Percentiles rank a stretch among this genome's conserved stretches.
These are phyloP conservation scores for Allium sativum DNA, from an alignment of 106 monocot species.

Conservation along the genomic window DNA sequence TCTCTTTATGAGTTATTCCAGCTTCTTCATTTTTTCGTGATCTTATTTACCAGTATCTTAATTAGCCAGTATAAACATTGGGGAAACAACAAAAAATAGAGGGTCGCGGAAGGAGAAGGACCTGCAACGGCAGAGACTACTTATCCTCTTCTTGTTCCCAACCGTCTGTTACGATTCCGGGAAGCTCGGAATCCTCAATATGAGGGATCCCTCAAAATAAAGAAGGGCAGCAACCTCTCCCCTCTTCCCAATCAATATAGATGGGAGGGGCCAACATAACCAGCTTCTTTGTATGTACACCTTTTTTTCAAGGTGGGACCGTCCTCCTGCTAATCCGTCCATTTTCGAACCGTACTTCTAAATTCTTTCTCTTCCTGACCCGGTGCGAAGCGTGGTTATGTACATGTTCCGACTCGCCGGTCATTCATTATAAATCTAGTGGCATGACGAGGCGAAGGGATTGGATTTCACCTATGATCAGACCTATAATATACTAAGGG, in stretches of 20 bases:
- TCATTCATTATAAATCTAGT: constrained; percentile 17
- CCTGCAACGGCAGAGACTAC: neutral
- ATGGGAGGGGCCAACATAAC: too few relatives aligned
- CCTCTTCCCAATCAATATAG: constrained; percentile 1
- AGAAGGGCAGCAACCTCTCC: neutral
- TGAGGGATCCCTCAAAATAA: constrained; percentile 13
- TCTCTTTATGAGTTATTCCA: too few relatives aligned
- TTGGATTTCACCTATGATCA: constrained; percentile 2
- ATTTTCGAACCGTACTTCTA: neutral
- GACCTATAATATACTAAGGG: too few relatives aligned
- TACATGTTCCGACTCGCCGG: constrained; percentile 16
- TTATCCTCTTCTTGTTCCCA: constrained; percentile 9
- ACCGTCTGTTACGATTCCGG: constrained; percentile 6
- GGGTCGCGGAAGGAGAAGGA: constrained; percentile 4
- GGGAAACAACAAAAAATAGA: neutral
- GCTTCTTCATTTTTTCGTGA: neutral
- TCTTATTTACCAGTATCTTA: too few relatives aligned
- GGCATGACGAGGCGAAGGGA: constrained; percentile 14
- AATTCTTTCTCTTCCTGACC: constrained; percentile 7
- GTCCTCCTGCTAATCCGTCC: too few relatives aligned
- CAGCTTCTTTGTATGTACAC: too few relatives aligned
- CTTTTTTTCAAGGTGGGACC: too few relatives aligned
- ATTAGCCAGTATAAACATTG: too few relatives aligned
- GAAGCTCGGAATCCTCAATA: constrained; percentile 12
- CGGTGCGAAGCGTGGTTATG: constrained; percentile 10